Evolutionary conservation across 2,329 filamentous ascomycete species (phyloP).

Genomic region (Pseudogymnoascus sp.): DNA sequence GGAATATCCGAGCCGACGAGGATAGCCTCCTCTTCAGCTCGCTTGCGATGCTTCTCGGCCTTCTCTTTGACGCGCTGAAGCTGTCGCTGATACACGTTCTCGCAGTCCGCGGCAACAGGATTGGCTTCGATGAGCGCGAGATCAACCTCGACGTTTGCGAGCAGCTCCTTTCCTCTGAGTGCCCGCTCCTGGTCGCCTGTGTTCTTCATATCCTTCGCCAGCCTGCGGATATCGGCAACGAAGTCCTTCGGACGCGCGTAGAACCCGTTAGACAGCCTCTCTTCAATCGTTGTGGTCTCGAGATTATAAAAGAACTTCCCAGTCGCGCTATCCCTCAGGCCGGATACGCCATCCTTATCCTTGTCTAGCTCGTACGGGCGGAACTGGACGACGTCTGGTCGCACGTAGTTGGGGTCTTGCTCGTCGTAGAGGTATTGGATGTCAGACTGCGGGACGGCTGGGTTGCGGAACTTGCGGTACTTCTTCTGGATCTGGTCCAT

Average conservation of each 20-base stretch:
- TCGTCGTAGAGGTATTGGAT: slow-evolving; percentile 82
- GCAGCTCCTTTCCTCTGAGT: slow-evolving; percentile 82
- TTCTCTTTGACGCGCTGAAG: slow-evolving; percentile 52
- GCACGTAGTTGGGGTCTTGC: slow-evolving; percentile 63
- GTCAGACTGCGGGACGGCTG: slow-evolving; percentile 63
- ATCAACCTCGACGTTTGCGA: slow-evolving; percentile 91
- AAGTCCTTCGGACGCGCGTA: slow-evolving; percentile 90
- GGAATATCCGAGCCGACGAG: slow-evolving; percentile 11
- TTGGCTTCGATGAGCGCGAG: slow-evolving; percentile 67
- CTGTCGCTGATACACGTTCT: slow-evolving; percentile 70
- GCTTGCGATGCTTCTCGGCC: slow-evolving; percentile 53
- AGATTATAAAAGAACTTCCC: slow-evolving; percentile 93
- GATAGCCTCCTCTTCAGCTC: slow-evolving; percentile 13
- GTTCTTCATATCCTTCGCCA: slow-evolving; percentile 77
- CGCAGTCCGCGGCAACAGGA: slow-evolving; percentile 65
- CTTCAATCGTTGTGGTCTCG: slow-evolving; percentile 86
- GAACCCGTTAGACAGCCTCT: slow-evolving; percentile 92
- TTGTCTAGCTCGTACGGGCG: slow-evolving; percentile 73
- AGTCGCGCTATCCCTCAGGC: slow-evolving; percentile 65
- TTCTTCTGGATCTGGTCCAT: slow-evolving; percentile 94
- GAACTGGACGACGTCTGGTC: slow-evolving; percentile 49
- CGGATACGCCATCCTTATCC: slow-evolving; percentile 70
- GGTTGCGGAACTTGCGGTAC: slow-evolving; percentile 80
- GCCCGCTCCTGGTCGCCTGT: slow-evolving; percentile 75
- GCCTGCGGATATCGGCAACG: slow-evolving; percentile 71